Base-by-base conservation (phyloP, 1,284 basidiomycete species). In the Thelephora terrestris region DNA sequence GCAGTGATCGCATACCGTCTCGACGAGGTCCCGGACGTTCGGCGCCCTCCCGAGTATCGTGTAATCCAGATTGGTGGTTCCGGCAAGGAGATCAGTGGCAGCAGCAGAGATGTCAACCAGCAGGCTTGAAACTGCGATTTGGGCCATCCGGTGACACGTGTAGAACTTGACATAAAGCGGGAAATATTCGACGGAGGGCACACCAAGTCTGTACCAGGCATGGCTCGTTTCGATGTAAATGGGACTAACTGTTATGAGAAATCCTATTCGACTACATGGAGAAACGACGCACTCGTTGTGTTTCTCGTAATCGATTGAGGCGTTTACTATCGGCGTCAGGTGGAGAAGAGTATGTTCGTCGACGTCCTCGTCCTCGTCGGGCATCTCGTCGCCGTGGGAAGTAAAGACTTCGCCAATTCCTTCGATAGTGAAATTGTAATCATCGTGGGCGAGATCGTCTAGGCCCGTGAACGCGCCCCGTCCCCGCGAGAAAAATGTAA, bases 161-260 rank as follows among this genome's bases (percentile, higher is more conserved):
- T 74, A 75, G 57, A 81, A 84, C 3, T 68, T 57, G 18, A 60
- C 54, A 48, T 71, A 79, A n/a, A 64, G 63, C 1, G 56, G 56
- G 9, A 58, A 49, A 51, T 86, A 86, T 17, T 51, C 53, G 14
- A 58, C 53, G 2, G 73, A 68, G 0, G 82, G 78, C 1, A 51
- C 55, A 12, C 65, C 61, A 18, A 86, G 62, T 25, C 76, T 71
- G 57, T 85, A 86, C 70, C 74, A 78, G 0, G 78, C 78, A 50
- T 67, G 69, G 23, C 67, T 53, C 0, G 84, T 85, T 55, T 82
- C 73, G 12, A 86, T 66, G 48, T 70, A 81, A 7, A 84, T 59
- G 1, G 78, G 73, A 16, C 84, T 86, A 35, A 18, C 48, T 27
- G 45, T 9, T 17, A 29, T 35, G 27, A 21, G 44, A 25, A 23